Evolutionary conservation across 2,329 filamentous ascomycete genomes (phyloP).

Genomic region (Gyromitra esculenta): DNA sequence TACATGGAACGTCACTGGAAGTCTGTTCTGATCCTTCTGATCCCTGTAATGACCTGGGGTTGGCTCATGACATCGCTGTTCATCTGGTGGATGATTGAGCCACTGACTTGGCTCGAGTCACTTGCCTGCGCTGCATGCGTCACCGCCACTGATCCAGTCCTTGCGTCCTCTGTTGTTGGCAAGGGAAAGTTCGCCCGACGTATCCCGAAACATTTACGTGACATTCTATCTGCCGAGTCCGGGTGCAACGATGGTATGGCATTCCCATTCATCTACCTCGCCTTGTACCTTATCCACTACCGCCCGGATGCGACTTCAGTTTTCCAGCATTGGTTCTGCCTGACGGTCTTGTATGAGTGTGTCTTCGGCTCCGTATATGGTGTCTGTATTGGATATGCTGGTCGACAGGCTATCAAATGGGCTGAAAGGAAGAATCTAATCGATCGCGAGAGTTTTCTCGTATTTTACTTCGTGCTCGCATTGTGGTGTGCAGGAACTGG

Average conservation of each 20-base stretch:
- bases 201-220: slow-evolving; percentile 95
- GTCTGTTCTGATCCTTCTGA: slow-evolving; percentile 84
- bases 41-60: slow-evolving; percentile 97
- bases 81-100: slow-evolving; percentile 87
- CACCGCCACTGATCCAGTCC: slow-evolving; percentile 94
- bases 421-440: slow-evolving; percentile 87
- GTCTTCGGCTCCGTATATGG: slow-evolving; percentile 90
- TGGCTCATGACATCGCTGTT: slow-evolving; percentile 94
- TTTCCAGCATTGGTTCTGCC: slow-evolving; percentile 85
- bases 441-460: slow-evolving; percentile 94
- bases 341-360: slow-evolving; percentile 93
- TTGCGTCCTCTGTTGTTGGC: slow-evolving; percentile 96
- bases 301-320: slow-evolving; percentile 74
- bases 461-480: slow-evolving; percentile 97
- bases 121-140: slow-evolving; percentile 90
- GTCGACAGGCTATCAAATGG: slow-evolving; percentile 86
- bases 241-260: slow-evolving; percentile 99
- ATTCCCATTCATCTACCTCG: slow-evolving; percentile 95
- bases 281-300: slow-evolving; percentile 88
- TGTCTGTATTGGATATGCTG: slow-evolving; percentile 86
- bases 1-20: slow-evolving; percentile 99
- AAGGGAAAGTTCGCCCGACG: slow-evolving; percentile 99
- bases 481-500: slow-evolving; percentile 95
- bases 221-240: slow-evolving; percentile 93
- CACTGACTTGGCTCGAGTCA: slow-evolving; percentile 87